Percentiles rank a stretch among this genome's conserved stretches.
These are phyloP conservation scores for Amylostereum chailletii DNA, from an alignment of 1,284 basidiomycete species.

Conservation along the genomic window DNA sequence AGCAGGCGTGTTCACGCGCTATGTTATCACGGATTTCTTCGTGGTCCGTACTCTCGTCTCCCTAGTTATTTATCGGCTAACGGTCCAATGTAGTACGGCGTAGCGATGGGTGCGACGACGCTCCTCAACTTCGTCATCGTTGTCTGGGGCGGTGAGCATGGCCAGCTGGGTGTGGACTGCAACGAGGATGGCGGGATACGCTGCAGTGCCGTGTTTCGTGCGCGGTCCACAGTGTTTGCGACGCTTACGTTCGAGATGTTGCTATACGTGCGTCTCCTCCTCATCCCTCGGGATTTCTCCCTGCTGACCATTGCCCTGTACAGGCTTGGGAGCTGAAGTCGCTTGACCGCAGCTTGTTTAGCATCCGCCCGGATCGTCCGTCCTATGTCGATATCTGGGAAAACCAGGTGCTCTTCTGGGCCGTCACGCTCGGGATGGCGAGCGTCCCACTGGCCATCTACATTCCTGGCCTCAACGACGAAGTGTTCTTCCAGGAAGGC, in stretches of 20 bases:
- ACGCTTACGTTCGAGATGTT: constrained; percentile 43
- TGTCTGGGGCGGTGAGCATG: constrained; percentile 41
- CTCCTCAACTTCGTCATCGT: constrained; percentile 47
- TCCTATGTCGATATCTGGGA: constrained; percentile 29
- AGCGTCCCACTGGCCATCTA: constrained; percentile 43
- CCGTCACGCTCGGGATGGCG: constrained; percentile 34
- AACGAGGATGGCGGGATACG: constrained; percentile 30
- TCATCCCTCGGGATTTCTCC: background rate
- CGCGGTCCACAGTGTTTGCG: constrained; percentile 44
- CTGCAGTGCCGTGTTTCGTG: constrained; percentile 43
- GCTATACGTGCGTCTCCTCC: constrained; percentile 11
- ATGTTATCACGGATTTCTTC: constrained; percentile 43
- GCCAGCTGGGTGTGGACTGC: constrained; percentile 38
- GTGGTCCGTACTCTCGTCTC: constrained; percentile 17
- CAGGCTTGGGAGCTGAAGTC: constrained; percentile 35
- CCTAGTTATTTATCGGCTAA: background rate
- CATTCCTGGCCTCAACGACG: constrained; percentile 33
- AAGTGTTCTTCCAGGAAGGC: constrained; percentile 32
- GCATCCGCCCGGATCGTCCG: constrained; percentile 26
- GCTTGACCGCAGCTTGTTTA: constrained; percentile 21
- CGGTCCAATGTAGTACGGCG: constrained; percentile 37
- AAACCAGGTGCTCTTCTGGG: constrained; percentile 48
- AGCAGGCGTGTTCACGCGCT: constrained; percentile 42
- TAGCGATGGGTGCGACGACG: constrained; percentile 50
- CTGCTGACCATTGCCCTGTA: constrained; percentile 10